These are phyloP conservation scores for Arabidopsis suecica DNA, from an alignment of 345 rosid genomes.

Conservation along the genomic window DNA sequence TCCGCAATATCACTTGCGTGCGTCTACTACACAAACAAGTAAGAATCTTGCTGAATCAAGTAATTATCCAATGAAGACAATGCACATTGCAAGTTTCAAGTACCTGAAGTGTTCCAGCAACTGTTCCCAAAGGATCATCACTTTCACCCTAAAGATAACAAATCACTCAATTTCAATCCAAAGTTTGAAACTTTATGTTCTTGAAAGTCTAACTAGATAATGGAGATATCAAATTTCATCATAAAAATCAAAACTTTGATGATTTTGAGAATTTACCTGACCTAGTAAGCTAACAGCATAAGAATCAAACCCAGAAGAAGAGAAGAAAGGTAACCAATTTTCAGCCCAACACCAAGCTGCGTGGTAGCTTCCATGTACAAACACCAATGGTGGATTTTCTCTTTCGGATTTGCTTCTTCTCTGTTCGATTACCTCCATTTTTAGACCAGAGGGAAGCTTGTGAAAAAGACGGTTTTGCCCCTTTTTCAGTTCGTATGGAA, in stretches of 20 bases:
- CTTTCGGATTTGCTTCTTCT: conserved; percentile 36
- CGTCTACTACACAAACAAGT: conserved; percentile 66
- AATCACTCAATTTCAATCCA: background rate
- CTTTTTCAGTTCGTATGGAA: conserved; percentile 61
- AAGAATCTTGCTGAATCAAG: background rate
- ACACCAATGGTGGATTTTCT: conserved; percentile 65
- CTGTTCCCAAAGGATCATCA: conserved; percentile 65
- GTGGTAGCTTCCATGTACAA: conserved; percentile 93
- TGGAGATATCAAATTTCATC: background rate
- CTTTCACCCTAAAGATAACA: conserved; percentile 75
- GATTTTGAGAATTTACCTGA: conserved; percentile 55
- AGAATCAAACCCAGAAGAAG: conserved; percentile 77
- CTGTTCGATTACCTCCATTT: conserved; percentile 82
- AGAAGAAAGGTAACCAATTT: conserved; percentile 86
- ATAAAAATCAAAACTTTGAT: background rate
- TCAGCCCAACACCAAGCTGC: conserved; percentile 99
- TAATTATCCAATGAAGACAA: background rate
- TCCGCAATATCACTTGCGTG: conserved; percentile 86
- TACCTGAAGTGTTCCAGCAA: conserved; percentile 88
- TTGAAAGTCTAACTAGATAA: background rate
- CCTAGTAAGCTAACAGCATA: conserved; percentile 81
- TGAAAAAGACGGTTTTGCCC: conserved; percentile 76
- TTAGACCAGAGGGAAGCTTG: conserved; percentile 80
- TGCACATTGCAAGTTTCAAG: conserved; percentile 16
- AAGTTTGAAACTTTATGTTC: conserved; percentile 18